Evolutionary conservation across 2,329 filamentous ascomycete species (phyloP).

Genomic region (Trichoderma pleuroti): DNA sequence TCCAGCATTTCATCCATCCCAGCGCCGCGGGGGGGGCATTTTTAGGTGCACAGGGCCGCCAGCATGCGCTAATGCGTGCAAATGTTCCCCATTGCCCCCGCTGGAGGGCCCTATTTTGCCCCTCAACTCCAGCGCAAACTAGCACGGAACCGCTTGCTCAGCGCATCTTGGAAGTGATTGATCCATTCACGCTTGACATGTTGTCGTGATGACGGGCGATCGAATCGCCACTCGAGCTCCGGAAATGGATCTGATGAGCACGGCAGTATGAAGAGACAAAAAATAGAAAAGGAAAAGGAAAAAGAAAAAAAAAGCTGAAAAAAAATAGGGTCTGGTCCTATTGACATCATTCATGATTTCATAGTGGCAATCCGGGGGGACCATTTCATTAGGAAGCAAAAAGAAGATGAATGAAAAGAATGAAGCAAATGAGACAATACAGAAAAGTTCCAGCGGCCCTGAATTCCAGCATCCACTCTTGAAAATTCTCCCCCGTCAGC

Average conservation of each 20-base stretch:
- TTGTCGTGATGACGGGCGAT: neutral
- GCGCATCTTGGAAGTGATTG: neutral
- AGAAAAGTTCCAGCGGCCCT: neutral
- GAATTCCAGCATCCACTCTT: slow-evolving; percentile 5
- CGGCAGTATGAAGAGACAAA: neutral
- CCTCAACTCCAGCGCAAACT: neutral
- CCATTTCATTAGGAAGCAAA: neutral
- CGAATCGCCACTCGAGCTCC: neutral
- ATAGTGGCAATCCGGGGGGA: neutral
- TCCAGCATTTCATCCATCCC: slow-evolving; percentile 4
- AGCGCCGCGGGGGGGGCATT: no score
- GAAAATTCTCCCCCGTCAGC: slow-evolving; percentile 8
- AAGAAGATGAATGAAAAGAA: neutral
- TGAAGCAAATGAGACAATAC: neutral
- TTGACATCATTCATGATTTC: neutral
- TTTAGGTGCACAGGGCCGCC: neutral
- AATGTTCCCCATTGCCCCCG: slow-evolving; percentile 6
- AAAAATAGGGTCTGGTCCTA: neutral
- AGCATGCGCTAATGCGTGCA: neutral
- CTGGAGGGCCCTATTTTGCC: slow-evolving; percentile 1
- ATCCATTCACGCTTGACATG: no score
- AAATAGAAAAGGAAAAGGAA: neutral
- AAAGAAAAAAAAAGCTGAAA: neutral
- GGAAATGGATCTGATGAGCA: neutral
- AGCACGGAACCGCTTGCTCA: neutral